Base-by-base conservation (phyloP, 164 flowering plant species). In the Santalum album region DNA sequence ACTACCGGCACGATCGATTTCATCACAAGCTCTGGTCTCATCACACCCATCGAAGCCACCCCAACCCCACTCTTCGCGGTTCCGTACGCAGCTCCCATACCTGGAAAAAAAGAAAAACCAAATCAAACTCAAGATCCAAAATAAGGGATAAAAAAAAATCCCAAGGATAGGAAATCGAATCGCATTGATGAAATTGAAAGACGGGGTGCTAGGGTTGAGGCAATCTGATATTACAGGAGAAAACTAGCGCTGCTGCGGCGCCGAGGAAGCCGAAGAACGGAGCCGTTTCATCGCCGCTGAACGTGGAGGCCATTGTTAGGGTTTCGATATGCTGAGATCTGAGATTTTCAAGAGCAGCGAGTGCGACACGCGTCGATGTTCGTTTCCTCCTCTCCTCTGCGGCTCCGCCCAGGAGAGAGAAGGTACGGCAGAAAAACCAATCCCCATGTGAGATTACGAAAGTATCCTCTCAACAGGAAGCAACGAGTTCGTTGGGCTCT, bases 11-110 rank as follows among this genome's bases (percentile, higher is more conserved):
- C 95, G 54, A 87, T 83, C 53, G 95, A 86, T 53, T 86, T 86
- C 90, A 83, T 83, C 67, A 86, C 95, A 22, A 86, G 70, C 73
- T 86, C 95, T 17, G 95, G 95, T 66, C 95, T 79, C 95, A 86
- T 86, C 58, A 86, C 95, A 0, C 95, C 90, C 95, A 83, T 86
- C 7, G 95, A 86, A 22, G 90, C 95, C 51, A 86, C 90, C 14
- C 95, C 95, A 1, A 86, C 95, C 12, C 95, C 95, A 48, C 90
- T 86, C 82, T 86, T 86, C 32, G 88, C 95, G 7, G 90, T 85
- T 18, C 95, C 95, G 47, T 86, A 86, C 19, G 95, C 95, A n/a
- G 95, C 95, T 56, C 90, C 95, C 95, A 86, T 86, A 60, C 95
- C 95, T 86, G 34, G 34, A 29, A 29, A 29, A 29, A 29, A 4